Evolutionary conservation across 768 basidiomycete species (phyloP), one percentile per base, ranked within the genome.

Genomic region (Flagelloscypha sp.): DNA sequence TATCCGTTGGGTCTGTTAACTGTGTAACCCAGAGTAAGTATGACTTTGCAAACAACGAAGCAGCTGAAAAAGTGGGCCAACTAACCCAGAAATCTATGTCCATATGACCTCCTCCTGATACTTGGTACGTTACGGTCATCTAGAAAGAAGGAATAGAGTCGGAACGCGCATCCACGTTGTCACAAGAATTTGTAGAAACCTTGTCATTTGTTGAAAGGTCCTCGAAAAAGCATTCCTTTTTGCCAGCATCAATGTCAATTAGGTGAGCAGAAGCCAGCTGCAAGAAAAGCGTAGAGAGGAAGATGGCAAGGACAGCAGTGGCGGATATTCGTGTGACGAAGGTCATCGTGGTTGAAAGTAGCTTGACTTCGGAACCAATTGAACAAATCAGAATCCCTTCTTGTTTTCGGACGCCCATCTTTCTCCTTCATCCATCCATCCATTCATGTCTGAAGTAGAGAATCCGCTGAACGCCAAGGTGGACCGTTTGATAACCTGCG

Each of bases 61-160:
- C 2, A 36, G 33, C 5, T n/a, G 21, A 27, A 16, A 6, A 3
- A 7, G 15, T 7, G 20, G 8, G 15, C 21, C 8, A 18, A 53
- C 61, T 50, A 45, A 94, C 92, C 84, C 83, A 94, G 55, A 98
- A 98, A 59, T 99, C 94, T 41, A 99, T 88, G 60, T 99, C 95
- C 33, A 98, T 61, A 54, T 97, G 87, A 1, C 95, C 94, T 17
- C 95, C 95, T 28, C 88, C 90, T 35, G 89, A 93, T 6, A 98
- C 95, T 70, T 99, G 95, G 56, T 98, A 99, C 24, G 94, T 95
- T 33, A 99, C 86, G 17, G 94, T 94, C 95, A 99, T 98, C 93
- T 97, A 49, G 22, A 35, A 9, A 21, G 13, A 22, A 19, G 30
- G 36, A n/a, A 21, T 12, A 19, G n/a, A 10, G 37, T 25, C 44